Evolutionary conservation across 2,329 filamentous ascomycete species (phyloP), one percentile per base, ranked within the genome.

Genomic region (Teratosphaeriaceae sp.): DNA sequence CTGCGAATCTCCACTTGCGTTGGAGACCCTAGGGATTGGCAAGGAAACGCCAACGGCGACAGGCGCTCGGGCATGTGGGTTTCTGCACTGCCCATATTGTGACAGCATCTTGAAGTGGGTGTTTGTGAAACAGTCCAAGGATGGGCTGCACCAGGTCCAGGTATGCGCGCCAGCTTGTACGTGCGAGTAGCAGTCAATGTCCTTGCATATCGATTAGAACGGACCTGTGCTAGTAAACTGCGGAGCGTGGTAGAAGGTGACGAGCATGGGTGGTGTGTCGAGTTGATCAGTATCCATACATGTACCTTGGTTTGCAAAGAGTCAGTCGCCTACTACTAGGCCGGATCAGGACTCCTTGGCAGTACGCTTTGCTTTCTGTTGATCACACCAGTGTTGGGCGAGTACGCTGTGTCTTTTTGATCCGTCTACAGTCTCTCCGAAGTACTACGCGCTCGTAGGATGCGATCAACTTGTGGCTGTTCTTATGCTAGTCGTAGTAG

Each of bases 91-190:
- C 13, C 23, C 35, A 13, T 7, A 27, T 3, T 38, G 35, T 13
- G 35, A 38, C 22, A 18, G 21, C 23, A 26, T 38, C 20, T 24
- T 38, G 35, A 38, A 38, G 20, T 38, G 35, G 35, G 3, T 24
- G 35, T 38, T 38, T 38, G 35, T 38, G 8, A 38, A 24, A 16
- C 21, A 38, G 35, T 38, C 18, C 20, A 38, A 38, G 35, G 35
- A 38, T 12, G 35, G 35, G 13, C 11, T 24, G 35, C 13, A 38
- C n/a, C 35, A 26, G 35, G 16, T 38, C 15, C 35, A 38, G 5
- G 35, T 3, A 6, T 38, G 35, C 23, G 35, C 35, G 3, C 22
- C 35, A 26, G 21, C 35, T 18, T 38, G 35, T 38, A 16, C 20
- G 21, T 38, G 35, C 13, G 23, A n/a, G 22, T 2, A 24, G 35